phyloP scores from a whole-genome alignment of 352 stramenopile genomes.

The Stramenopiles sp. region DNA sequence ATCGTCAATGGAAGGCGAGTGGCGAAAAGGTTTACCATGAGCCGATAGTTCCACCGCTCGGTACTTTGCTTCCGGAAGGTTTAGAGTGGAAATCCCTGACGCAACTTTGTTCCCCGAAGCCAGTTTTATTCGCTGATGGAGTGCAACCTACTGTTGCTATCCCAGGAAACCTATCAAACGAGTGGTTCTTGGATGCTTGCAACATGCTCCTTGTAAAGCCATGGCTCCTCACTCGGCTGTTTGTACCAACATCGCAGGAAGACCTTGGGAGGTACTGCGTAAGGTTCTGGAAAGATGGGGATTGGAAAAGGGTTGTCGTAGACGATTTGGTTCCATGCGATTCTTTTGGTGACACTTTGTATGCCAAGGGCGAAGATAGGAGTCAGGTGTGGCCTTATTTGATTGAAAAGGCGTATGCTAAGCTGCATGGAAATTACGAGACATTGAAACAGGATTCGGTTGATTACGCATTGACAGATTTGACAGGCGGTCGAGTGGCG shows the following conservation, averaged over 20 bases:
- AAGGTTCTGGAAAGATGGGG: constrained; percentile 19
- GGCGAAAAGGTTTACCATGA: too few species aligned
- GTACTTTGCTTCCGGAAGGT: too few species aligned
- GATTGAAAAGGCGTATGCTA: constrained; percentile 82
- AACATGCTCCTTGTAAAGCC: constrained; percentile 14
- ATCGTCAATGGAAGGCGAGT: too few species aligned
- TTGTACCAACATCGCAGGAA: constrained; percentile 19
- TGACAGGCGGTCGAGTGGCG: constrained; percentile 26
- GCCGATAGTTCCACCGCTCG: too few species aligned
- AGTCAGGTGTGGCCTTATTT: constrained; percentile 77
- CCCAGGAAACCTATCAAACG: constrained; percentile 15
- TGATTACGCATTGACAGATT: constrained; percentile 24
- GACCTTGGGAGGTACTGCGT: constrained; percentile 18
- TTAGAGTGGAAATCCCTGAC: too few species aligned
- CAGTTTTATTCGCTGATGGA: too few species aligned
- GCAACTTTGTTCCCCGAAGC: too few species aligned
- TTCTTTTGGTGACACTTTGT: too few species aligned
- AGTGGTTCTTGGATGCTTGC: constrained; percentile 17
- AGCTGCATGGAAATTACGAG: constrained; percentile 68
- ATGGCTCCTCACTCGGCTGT: constrained; percentile 15
- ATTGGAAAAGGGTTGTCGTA: constrained; percentile 21
- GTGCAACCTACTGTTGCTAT: too few species aligned
- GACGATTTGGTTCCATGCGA: constrained; percentile 17
- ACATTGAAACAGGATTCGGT: constrained; percentile 51
- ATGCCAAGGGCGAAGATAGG: too few species aligned